Percentiles rank a stretch among this genome's conserved stretches.
phyloP scores from a whole-genome alignment of 2,329 filamentous ascomycete genomes.

The Colletotrichum nymphaeae region DNA sequence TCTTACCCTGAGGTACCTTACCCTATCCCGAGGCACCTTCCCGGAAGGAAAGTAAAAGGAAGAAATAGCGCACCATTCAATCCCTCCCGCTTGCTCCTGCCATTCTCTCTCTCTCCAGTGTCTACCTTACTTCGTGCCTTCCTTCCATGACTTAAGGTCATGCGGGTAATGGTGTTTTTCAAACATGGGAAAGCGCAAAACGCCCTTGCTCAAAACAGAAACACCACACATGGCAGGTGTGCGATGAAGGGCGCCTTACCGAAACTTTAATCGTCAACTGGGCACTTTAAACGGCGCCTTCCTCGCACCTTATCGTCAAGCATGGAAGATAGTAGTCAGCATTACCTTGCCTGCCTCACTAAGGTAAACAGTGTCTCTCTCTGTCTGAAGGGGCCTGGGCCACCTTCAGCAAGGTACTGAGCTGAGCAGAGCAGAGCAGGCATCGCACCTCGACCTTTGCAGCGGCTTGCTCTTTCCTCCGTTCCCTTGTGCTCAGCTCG shows the following conservation, averaged over 20 bases:
- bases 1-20: not conserved
- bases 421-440: not conserved
- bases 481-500: too few species aligned
- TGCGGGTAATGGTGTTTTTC: not conserved
- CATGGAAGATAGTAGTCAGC: conserved; percentile 23
- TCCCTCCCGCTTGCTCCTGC: not conserved
- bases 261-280: conserved; percentile 19
- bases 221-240: conserved; percentile 21
- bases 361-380: not conserved
- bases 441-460: not conserved
- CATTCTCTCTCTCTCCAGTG: not conserved
- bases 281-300: not conserved
- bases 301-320: not conserved
- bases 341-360: not conserved
- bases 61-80: conserved; percentile 4
- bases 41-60: not conserved
- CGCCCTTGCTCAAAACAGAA: not conserved
- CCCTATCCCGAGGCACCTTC: not conserved
- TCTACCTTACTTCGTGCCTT: too few species aligned
- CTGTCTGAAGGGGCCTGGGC: too few species aligned
- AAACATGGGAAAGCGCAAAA: not conserved
- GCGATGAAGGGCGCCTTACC: conserved; percentile 10
- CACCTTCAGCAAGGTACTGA: too few species aligned
- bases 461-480: too few species aligned
- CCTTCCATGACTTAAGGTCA: not conserved